Percentiles rank a stretch among this genome's conserved stretches.
These are phyloP conservation scores for Dioscorea dumetorum DNA, from an alignment of 106 monocot species.

Conservation along the genomic window DNA sequence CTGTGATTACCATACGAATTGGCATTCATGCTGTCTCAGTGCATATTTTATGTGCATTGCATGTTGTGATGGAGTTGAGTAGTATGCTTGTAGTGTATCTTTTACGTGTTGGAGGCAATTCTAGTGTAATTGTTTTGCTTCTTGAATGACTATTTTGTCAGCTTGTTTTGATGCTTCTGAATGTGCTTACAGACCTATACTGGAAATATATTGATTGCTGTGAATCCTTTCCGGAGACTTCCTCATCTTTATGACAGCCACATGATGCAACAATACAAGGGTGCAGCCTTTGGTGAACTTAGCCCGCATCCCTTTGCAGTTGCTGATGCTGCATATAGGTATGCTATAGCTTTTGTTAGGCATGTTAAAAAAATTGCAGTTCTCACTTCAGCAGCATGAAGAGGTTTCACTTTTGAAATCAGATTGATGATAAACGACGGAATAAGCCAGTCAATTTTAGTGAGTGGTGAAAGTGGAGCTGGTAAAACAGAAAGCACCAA, in stretches of 20 bases:
- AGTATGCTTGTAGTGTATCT: too few relatives aligned
- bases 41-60: too few relatives aligned
- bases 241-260: slow-evolving; percentile 68
- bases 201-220: slow-evolving; percentile 62
- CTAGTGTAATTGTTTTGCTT: too few relatives aligned
- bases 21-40: neutral
- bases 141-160: neutral
- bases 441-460: slow-evolving; percentile 27
- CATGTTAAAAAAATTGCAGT: neutral
- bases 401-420: neutral
- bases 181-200: slow-evolving; percentile 45
- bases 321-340: slow-evolving; percentile 67
- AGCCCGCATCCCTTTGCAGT: slow-evolving; percentile 67
- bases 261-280: slow-evolving; percentile 73
- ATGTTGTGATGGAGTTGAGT: too few relatives aligned
- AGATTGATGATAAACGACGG: slow-evolving; percentile 32
- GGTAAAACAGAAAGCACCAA: slow-evolving; percentile 24
- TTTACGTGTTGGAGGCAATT: too few relatives aligned
- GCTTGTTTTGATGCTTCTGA: neutral
- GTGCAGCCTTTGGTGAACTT: slow-evolving; percentile 54
- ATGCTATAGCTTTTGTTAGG: neutral
- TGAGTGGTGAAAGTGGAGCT: slow-evolving; percentile 35
- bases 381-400: too few relatives aligned
- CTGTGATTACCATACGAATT: neutral
- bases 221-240: slow-evolving; percentile 64